Evolutionary conservation across 495 filamentous ascomycete genomes (phyloP).

Genomic region (Penicillium paxilli): DNA sequence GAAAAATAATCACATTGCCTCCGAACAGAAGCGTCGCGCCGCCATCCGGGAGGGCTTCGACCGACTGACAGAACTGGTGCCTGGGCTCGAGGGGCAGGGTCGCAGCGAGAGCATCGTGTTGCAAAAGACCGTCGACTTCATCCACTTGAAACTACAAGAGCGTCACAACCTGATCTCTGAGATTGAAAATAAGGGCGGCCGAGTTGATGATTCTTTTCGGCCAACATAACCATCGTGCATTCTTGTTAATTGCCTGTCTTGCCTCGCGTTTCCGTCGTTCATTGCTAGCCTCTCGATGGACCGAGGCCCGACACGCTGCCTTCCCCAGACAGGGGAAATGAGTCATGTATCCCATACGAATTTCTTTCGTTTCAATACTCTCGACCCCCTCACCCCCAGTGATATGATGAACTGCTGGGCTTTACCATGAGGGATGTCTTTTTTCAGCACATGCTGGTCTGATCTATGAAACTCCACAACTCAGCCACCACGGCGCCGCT

Average conservation of each 20-base stretch:
- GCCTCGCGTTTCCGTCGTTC: not conserved
- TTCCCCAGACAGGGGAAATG: conserved; percentile 14
- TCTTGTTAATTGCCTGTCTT: not conserved
- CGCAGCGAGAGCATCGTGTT: conserved; percentile 85
- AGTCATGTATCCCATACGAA: conserved; percentile 15
- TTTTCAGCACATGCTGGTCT: not conserved
- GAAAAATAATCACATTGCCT: conserved; percentile 87
- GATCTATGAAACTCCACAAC: not conserved
- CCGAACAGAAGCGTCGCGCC: conserved; percentile 85
- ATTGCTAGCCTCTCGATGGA: not conserved
- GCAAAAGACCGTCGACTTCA: conserved; percentile 70
- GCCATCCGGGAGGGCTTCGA: conserved; percentile 89
- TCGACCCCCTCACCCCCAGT: not conserved
- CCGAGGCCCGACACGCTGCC: conserved; percentile 17
- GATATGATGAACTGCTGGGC: not conserved
- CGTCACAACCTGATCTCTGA: conserved; percentile 61
- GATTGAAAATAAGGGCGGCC: conserved; percentile 61
- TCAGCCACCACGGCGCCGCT: not conserved
- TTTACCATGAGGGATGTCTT: not conserved
- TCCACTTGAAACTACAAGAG: conserved; percentile 63
- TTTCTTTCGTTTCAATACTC: conserved; percentile 11
- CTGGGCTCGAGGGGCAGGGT: conserved; percentile 78
- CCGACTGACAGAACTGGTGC: conserved; percentile 76
- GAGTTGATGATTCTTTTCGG: conserved; percentile 49
- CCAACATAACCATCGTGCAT: conserved; percentile 26